Evolutionary conservation across 179 eudicot species (phyloP), one percentile per base, ranked within the genome.

Genomic region (Silene vulgaris): DNA sequence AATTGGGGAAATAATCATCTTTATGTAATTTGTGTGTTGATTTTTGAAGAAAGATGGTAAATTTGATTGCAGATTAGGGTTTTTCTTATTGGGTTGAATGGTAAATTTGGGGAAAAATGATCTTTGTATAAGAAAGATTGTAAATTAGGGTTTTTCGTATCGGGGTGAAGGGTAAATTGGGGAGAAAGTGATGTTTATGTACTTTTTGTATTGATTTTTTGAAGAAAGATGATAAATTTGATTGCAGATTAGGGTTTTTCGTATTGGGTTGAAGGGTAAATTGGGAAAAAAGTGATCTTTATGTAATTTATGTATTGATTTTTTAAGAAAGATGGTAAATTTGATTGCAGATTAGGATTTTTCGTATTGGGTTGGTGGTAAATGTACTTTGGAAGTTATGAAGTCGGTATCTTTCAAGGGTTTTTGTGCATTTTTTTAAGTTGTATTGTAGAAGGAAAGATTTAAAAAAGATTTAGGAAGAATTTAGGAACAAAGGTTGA

Each of bases 341-440:
- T 56, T 56, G 60, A 56, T 56, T n/a, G 60, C 60, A 56, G 60
- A 56, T 56, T 16, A 56, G 60, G 60, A 7, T 4, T 56, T 56
- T 56, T 56, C 60, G 8, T 56, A 56, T 56, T 56, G 60, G 60
- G 60, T 56, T 56, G 60, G 19, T 56, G 60, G 60, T 56, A 48
- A 56, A 56, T 56, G 60, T 56, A 56, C 60, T 56, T 4, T 56
- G 60, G 19, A 56, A n/a, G 63, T 50, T 74, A 7, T 1, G 50
- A 72, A 57, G 45, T 60, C 40, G 21, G 69, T 61, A 13, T 29
- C 48, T 79, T 72, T 82, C 74, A 73, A 79, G 76, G 78, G 69
- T 69, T 40, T 72, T 63, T 76, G 59, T 81, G 63, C 16, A 6
- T 72, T 65, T 61, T 30, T 62, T 23, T 9, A 43, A 50, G 63